Base-by-base conservation (phyloP, 225 moss, liverwort and hornwort species). In the Sphagnum contortum region DNA sequence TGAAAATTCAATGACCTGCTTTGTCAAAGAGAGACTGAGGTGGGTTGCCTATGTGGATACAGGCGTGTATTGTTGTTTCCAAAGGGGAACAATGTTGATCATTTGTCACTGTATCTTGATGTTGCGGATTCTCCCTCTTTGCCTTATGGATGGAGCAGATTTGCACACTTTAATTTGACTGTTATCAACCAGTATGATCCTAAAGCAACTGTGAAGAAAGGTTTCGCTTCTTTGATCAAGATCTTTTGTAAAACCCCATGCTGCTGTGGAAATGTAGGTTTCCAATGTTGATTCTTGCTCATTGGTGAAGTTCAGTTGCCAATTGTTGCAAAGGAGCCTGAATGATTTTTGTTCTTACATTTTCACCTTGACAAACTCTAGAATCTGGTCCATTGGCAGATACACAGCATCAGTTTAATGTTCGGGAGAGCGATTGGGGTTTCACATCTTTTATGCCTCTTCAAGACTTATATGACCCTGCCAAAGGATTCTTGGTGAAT, bases 71-170 rank as follows among this genome's bases (percentile, higher is more conserved):
- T 98, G 72, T 81, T 98, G 73, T 98, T 98, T 76, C 96, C 96
- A 3, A 93, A 98, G 77, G 96, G 96, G 70, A 98, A 98, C 80
- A 98, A 98, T 86, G 96, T 98, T 83, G 96, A 98, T 83, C 96
- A 98, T 58, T 71, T 98, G 51, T 98, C 96, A 69, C 87, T 98
- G 70, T 98, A 98, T 83, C 83, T 98, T 79, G 96, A 98, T 79
- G 96, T 98, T 84, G 93, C 96, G 77, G 96, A 98, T 78, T 93
- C 96, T 44, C 89, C 87, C 3, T 89, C 93, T 64, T 80, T 98
- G 48, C 88, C 96, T 0, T 98, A 98, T 78, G 93, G 93, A 50
- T 98, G 96, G 96, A 98, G 76, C 87, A 93, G 93, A 98, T 98
- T 89, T 83, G 96, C 96, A 6, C 96, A 98, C 73, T 98, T 98